Conservation (phyloP, 331 rosid species). For the Pyrus hybrid region DNA sequence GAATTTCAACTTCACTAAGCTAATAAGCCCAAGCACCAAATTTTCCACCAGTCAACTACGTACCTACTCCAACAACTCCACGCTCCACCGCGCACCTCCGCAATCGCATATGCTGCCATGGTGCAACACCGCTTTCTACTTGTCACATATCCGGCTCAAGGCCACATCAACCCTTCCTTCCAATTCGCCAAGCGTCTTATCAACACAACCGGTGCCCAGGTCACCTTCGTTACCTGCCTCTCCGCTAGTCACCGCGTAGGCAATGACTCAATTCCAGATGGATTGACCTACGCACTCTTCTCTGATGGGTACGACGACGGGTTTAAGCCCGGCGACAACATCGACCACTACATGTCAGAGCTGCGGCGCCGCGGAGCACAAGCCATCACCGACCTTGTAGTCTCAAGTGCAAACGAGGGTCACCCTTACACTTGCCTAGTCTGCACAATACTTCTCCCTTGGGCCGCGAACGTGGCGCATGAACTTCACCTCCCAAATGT, state of each 20-base stretch:
- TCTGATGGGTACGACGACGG: constrained; percentile 37
- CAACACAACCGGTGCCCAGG: neutral
- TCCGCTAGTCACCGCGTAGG: neutral
- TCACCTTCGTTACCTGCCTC: neutral
- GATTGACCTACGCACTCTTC: constrained; percentile 13
- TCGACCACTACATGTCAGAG: neutral
- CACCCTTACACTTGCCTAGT: constrained; percentile 21
- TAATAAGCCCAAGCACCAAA: too few species aligned
- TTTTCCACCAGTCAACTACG: too few species aligned
- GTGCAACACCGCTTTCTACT: constrained; percentile 1
- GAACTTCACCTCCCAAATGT: constrained; percentile 29
- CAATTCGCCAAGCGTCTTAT: constrained; percentile 14
- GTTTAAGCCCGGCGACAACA: neutral
- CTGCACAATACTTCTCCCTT: constrained; percentile 35
- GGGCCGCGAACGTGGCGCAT: constrained; percentile 42
- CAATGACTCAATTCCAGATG: neutral
- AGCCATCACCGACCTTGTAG: too few species aligned
- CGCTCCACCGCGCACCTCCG: neutral
- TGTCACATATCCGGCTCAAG: constrained; percentile 2
- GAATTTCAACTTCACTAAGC: neutral
- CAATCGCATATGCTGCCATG: neutral
- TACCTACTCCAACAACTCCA: neutral
- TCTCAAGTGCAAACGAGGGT: neutral
- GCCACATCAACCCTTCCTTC: constrained; percentile 18
- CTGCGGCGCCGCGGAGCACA: too few species aligned